A percentile compares a stretch with the other conserved stretches of the same genome.
Evolutionary conservation across 176 grass and related monocot species (phyloP).

Genomic region (Eragrostis nindensis): DNA sequence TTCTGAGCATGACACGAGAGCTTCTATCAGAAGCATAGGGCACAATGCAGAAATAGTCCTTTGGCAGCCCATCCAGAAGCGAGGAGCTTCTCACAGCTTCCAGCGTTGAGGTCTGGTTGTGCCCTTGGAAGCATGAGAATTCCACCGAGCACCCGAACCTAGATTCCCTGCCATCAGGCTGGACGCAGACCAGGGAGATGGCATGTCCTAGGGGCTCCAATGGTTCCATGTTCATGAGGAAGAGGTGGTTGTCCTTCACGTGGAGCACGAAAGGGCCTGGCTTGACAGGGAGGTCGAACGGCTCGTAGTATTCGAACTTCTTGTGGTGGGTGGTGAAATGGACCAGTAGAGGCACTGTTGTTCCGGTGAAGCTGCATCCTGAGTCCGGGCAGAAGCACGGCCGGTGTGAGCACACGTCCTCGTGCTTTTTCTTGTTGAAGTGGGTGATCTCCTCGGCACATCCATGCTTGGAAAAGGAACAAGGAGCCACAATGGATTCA

Average conservation of each 20-base stretch:
- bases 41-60: slow-evolving; percentile 34
- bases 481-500: slow-evolving; percentile 19
- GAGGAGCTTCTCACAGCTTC: neutral
- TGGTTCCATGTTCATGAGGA: slow-evolving; percentile 9
- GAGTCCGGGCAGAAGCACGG: slow-evolving; percentile 34
- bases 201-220: neutral
- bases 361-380: neutral
- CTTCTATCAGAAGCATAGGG: neutral
- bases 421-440: slow-evolving; percentile 10
- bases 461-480: slow-evolving; percentile 21
- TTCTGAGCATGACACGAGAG: neutral
- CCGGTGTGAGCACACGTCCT: neutral
- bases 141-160: neutral
- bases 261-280: neutral
- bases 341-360: neutral
- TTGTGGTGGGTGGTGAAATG: slow-evolving; percentile 4
- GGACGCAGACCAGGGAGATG: slow-evolving; percentile 15
- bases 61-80: slow-evolving; percentile 2
- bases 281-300: neutral
- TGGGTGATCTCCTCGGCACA: neutral
- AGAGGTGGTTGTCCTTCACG: neutral
- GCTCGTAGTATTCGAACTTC: slow-evolving; percentile 5
- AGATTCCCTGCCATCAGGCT: neutral
- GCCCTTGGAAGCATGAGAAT: slow-evolving; percentile 39
- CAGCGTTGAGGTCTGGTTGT: slow-evolving; percentile 8